Conservation (phyloP, 805 yeast species). For the Millerago galiae region DNA sequence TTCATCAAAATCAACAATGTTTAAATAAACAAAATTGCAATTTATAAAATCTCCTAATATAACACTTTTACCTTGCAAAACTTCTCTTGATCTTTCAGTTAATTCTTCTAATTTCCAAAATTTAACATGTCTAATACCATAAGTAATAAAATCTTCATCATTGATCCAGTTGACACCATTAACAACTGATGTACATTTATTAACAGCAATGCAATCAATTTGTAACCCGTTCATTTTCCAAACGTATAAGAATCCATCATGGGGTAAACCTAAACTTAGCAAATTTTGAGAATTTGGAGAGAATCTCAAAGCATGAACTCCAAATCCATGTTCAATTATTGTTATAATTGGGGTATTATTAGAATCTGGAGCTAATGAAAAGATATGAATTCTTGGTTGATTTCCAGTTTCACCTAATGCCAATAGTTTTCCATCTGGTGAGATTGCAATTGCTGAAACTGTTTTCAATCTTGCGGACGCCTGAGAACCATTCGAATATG, state of each 20-base stretch:
- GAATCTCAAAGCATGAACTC: constrained; percentile 48
- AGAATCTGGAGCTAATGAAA: constrained; percentile 47
- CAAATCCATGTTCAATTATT: constrained; percentile 60
- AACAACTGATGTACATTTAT: constrained; percentile 56
- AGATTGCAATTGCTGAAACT: constrained; percentile 50
- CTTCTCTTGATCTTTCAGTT: constrained; percentile 18
- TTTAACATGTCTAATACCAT: constrained; percentile 56
- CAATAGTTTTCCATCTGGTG: constrained; percentile 45
- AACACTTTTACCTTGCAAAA: constrained; percentile 53
- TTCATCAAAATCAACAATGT: constrained; percentile 20
- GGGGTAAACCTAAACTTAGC: constrained; percentile 59
- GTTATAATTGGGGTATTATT: constrained; percentile 43
- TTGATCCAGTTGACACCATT: constrained; percentile 49
- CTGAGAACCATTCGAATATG: constrained; percentile 1
- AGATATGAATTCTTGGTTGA: constrained; percentile 57
- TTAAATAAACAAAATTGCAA: constrained; percentile 38
- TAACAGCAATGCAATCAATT: constrained; percentile 39
- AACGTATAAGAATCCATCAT: constrained; percentile 60
- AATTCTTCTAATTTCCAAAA: constrained; percentile 46
- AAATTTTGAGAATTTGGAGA: constrained; percentile 51
- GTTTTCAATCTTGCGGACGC: constrained; percentile 39
- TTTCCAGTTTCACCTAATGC: constrained; percentile 72
- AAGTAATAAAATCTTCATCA: constrained; percentile 41
- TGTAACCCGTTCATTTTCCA: constrained; percentile 41
- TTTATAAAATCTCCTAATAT: constrained; percentile 44